phyloP scores from a whole-genome alignment of 139 green algal genomes.

The Auxenochlorella pyrenoidosa region DNA sequence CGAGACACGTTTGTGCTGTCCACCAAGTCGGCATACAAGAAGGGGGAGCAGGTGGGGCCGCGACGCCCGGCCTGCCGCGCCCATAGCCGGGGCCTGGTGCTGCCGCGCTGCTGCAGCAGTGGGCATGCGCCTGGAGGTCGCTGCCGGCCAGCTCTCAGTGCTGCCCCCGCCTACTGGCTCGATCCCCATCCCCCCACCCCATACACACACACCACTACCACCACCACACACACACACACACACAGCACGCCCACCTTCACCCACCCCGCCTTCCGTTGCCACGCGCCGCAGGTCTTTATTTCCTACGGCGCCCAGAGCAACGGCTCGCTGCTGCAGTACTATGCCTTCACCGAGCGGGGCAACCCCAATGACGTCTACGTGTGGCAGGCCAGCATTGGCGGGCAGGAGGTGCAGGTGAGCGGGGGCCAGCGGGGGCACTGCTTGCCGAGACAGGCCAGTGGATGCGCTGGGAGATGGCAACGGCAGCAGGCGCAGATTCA shows the following conservation, averaged over 20 bases:
- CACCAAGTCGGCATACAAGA: slow-evolving; percentile 7
- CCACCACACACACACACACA: too few relatives aligned
- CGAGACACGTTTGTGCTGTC: slow-evolving; percentile 51
- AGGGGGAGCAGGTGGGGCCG: slow-evolving; percentile 34
- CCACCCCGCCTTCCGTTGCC: not conserved
- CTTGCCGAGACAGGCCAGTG: not conserved
- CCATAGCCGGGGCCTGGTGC: not conserved
- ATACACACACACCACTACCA: too few relatives aligned
- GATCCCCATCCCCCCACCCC: too few relatives aligned
- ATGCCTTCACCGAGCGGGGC: slow-evolving; percentile 60
- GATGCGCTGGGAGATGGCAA: not conserved
- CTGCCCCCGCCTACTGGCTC: too few relatives aligned
- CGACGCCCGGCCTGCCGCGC: not conserved
- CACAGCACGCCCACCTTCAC: too few relatives aligned
- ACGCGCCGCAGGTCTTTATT: slow-evolving; percentile 55
- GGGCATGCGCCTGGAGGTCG: too few relatives aligned
- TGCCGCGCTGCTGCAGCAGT: too few relatives aligned
- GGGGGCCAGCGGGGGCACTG: not conserved
- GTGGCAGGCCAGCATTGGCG: not conserved
- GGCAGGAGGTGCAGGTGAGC: slow-evolving; percentile 10
- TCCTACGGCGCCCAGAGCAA: slow-evolving; percentile 62
- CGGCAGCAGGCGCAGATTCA: not conserved
- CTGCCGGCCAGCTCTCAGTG: too few relatives aligned
- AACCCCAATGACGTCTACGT: slow-evolving; percentile 58
- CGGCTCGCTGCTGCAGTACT: slow-evolving; percentile 68